These are phyloP conservation scores for Ceratocystis cacaofunesta DNA, from an alignment of 2,329 filamentous ascomycete species.

Conservation along the genomic window DNA sequence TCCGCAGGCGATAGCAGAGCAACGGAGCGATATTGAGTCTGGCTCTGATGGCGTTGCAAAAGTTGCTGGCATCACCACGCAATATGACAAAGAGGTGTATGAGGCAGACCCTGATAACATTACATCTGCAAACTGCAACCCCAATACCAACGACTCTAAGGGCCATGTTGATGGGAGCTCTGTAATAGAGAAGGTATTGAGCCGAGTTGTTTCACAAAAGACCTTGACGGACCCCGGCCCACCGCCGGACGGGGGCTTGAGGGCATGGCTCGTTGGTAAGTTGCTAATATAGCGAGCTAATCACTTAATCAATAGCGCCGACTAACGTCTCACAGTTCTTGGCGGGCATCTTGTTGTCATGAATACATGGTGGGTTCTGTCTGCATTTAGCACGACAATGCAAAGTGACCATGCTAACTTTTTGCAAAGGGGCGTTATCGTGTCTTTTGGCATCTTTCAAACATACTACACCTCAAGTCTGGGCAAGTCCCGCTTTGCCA, in stretches of 20 bases:
- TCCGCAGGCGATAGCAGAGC: background rate
- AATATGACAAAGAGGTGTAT: conserved; percentile 1
- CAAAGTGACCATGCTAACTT: background rate
- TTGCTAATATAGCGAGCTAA: background rate
- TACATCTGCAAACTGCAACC: background rate
- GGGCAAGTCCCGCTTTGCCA: conserved; percentile 28
- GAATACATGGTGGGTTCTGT: conserved; percentile 33
- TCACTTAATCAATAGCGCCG: background rate
- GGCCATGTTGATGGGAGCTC: background rate
- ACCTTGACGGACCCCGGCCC: conserved; percentile 29
- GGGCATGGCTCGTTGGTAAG: conserved; percentile 34
- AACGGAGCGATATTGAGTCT: background rate
- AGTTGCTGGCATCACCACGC: background rate
- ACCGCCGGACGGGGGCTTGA: conserved; percentile 35
- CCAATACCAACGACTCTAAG: background rate
- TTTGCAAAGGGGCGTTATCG: conserved; percentile 33
- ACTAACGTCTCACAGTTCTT: conserved; percentile 8
- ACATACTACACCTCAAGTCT: conserved; percentile 34
- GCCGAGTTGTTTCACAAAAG: conserved; percentile 10
- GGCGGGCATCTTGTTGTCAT: conserved; percentile 33
- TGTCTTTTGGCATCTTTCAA: conserved; percentile 42
- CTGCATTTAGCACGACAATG: background rate
- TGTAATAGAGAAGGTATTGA: conserved; percentile 8
- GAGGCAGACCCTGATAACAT: background rate
- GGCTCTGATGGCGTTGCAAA: conserved; percentile 7